phyloP scores from a whole-genome alignment of 805 yeast genomes.

The Wickerhamiella bombiphila region DNA sequence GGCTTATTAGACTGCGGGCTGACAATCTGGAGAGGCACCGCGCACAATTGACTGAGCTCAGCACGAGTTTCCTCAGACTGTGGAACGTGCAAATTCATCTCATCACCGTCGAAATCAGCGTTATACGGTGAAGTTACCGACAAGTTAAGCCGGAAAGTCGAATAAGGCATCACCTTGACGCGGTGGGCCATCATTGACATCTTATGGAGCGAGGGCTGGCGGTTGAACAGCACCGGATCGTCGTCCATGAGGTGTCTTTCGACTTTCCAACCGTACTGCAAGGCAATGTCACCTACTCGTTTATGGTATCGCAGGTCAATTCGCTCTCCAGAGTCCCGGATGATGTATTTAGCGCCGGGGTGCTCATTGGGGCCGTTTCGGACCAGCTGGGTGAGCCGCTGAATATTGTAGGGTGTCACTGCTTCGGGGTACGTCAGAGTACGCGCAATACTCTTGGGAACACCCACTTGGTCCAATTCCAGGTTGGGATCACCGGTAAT shows the following conservation, averaged over 20 bases:
- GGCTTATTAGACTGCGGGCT: slow-evolving; percentile 98
- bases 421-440: slow-evolving; percentile 93
- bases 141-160: slow-evolving; percentile 89
- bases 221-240: slow-evolving; percentile 94
- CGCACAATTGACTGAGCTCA: slow-evolving; percentile 85
- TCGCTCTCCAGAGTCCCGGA: slow-evolving; percentile 97
- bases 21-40: slow-evolving; percentile 94
- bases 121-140: slow-evolving; percentile 99
- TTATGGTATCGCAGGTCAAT: slow-evolving; percentile 93
- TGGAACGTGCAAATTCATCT: slow-evolving; percentile 98
- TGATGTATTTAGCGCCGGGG: slow-evolving; percentile 98
- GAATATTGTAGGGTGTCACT: slow-evolving; percentile 95
- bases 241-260: slow-evolving; percentile 96
- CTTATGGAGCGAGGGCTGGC: slow-evolving; percentile 98
- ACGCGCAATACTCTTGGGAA: slow-evolving; percentile 90
- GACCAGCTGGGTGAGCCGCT: slow-evolving; percentile 78
- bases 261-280: slow-evolving; percentile 98
- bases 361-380: slow-evolving; percentile 98
- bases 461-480: slow-evolving; percentile 97
- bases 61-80: slow-evolving; percentile 97
- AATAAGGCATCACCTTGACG: slow-evolving; percentile 96
- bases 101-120: slow-evolving; percentile 99
- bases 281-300: slow-evolving; percentile 94
- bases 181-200: slow-evolving; percentile 99
- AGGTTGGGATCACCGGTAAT: slow-evolving; percentile 98